phyloP scores from a whole-genome alignment of 345 rosid species.

The Turritis glabra region DNA sequence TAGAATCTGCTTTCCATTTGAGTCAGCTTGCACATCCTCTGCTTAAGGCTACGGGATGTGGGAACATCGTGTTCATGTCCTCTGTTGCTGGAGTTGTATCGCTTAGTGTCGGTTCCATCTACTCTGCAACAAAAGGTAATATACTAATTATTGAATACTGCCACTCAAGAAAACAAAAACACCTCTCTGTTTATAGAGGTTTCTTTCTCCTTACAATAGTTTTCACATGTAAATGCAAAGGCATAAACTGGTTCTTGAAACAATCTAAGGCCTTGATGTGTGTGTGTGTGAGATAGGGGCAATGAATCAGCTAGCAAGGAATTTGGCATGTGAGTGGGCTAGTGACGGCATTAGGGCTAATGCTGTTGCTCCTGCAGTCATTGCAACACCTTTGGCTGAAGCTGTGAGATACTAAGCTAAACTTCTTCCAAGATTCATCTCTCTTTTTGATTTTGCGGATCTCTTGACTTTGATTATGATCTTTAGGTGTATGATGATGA shows the following conservation, averaged over 20 bases:
- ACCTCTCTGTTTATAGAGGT: neutral
- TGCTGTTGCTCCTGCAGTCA: conserved; percentile 80
- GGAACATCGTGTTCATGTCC: conserved; percentile 56
- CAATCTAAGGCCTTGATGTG: neutral
- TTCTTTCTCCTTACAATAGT: neutral
- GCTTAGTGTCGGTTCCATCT: conserved; percentile 36
- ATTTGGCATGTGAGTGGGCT: conserved; percentile 86
- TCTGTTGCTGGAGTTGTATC: conserved; percentile 45
- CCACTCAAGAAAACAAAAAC: neutral
- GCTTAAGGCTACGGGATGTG: conserved; percentile 53
- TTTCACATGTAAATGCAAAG: neutral
- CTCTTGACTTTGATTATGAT: conserved; percentile 9
- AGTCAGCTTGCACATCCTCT: conserved; percentile 60
- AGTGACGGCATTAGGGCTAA: conserved; percentile 70
- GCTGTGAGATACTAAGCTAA: conserved; percentile 44
- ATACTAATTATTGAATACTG: neutral
- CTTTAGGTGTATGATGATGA: conserved; percentile 33
- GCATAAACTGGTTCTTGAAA: neutral
- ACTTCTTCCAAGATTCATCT: neutral
- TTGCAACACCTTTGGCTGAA: conserved; percentile 68
- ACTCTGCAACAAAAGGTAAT: conserved; percentile 52
- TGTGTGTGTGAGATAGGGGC: conserved; percentile 46
- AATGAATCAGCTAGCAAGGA: conserved; percentile 74
- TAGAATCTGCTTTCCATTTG: conserved; percentile 59
- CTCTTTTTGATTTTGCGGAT: conserved; percentile 9